Evolutionary conservation across 2,329 filamentous ascomycete species (phyloP).

Genomic region (Penicillium freii): DNA sequence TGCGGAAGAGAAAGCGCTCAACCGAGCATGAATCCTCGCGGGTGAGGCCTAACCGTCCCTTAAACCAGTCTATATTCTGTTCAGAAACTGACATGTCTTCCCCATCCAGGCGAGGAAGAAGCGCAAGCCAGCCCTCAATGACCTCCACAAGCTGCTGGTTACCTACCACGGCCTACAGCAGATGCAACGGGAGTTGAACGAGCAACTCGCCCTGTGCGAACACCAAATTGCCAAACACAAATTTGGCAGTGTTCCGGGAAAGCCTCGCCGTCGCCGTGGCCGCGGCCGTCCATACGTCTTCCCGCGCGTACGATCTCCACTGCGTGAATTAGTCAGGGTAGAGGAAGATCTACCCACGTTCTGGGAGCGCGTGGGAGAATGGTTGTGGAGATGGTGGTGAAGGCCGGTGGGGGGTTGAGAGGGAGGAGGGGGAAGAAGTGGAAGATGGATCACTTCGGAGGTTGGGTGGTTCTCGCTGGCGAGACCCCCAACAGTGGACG

Average conservation of each 20-base stretch:
- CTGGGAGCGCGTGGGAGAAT: background rate
- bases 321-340: background rate
- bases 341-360: background rate
- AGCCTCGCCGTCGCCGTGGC: background rate
- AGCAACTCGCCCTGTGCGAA: background rate
- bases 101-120: background rate
- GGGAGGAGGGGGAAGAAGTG: too few relatives aligned
- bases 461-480: background rate
- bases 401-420: too few relatives aligned
- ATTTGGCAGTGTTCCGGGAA: background rate
- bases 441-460: too few relatives aligned
- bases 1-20: background rate
- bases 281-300: background rate
- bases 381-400: background rate
- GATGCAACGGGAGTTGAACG: background rate
- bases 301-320: background rate
- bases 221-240: background rate
- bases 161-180: background rate
- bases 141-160: background rate
- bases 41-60: background rate
- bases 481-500: background rate
- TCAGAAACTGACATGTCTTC: background rate
- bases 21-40: background rate
- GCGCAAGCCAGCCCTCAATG: background rate
- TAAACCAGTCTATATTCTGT: background rate